These are phyloP conservation scores for Pachysolen tannophilus DNA, from an alignment of 805 yeast species.

Conservation along the genomic window DNA sequence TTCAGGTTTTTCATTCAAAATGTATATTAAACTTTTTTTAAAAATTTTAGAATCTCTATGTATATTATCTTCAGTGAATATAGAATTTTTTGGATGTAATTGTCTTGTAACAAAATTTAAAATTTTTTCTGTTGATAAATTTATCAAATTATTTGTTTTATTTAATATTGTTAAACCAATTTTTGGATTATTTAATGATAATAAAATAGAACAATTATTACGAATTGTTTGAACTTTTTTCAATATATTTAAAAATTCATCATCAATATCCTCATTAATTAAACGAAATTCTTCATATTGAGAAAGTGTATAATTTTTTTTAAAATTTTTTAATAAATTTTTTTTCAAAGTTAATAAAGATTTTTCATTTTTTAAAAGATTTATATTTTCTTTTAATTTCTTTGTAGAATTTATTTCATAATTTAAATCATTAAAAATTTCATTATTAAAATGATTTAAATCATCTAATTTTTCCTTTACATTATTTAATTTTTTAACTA, in stretches of 20 bases:
- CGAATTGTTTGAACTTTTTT: conserved; percentile 57
- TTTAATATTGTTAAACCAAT: conserved; percentile 61
- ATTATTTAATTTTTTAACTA: conserved; percentile 29
- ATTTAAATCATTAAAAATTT: conserved; percentile 17
- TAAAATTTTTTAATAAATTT: conserved; percentile 42
- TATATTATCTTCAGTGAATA: conserved; percentile 12
- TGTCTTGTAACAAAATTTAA: conserved; percentile 26
- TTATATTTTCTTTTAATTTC: conserved; percentile 14
- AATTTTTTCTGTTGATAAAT: conserved; percentile 47
- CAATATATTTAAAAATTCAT: conserved; percentile 49
- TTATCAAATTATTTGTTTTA: conserved; percentile 43
- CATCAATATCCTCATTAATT: conserved; percentile 32
- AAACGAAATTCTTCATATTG: conserved; percentile 66
- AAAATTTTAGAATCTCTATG: conserved; percentile 14
- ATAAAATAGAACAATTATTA: conserved; percentile 57
- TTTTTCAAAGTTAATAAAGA: conserved; percentile 39
- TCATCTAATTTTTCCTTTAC: conserved; percentile 21
- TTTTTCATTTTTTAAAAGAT: conserved; percentile 22
- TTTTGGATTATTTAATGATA: conserved; percentile 60
- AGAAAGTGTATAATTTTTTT: conserved; percentile 55
- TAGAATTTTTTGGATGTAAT: conserved; percentile 11
- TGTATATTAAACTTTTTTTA: conserved; percentile 22
- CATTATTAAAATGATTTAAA: conserved; percentile 17
- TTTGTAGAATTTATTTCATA: conserved; percentile 16
- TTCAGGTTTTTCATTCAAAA: conserved; percentile 30